Percentiles rank a stretch among this genome's conserved stretches.
phyloP scores from a whole-genome alignment of 2,329 filamentous ascomycete genomes.

The Claviceps paspali region DNA sequence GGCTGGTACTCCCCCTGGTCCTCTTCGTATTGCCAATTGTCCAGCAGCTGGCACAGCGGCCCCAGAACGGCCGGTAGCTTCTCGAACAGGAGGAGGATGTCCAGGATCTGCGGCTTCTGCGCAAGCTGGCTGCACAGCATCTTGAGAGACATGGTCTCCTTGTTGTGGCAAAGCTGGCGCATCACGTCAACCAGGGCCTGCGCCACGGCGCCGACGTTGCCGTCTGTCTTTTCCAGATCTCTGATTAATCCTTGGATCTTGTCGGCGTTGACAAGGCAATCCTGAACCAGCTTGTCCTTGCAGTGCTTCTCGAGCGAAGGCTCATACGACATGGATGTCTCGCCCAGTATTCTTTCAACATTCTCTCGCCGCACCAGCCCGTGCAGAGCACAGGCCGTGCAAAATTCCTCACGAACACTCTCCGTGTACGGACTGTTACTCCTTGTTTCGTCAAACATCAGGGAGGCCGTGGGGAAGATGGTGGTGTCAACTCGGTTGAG shows the following conservation, averaged over 20 bases:
- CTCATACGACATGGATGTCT: constrained; percentile 66
- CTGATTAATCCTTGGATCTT: constrained; percentile 61
- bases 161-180: constrained; percentile 51
- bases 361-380: constrained; percentile 64
- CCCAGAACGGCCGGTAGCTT: constrained; percentile 54
- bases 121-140: constrained; percentile 58
- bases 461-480: constrained; percentile 47
- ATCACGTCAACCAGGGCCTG: constrained; percentile 63
- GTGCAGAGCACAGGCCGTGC: constrained; percentile 82
- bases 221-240: constrained; percentile 79
- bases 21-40: constrained; percentile 69
- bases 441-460: constrained; percentile 45
- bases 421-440: constrained; percentile 42
- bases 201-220: constrained; percentile 76
- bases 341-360: constrained; percentile 67
- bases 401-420: constrained; percentile 54
- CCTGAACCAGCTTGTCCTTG: constrained; percentile 63
- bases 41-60: constrained; percentile 59
- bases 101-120: constrained; percentile 54
- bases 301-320: constrained; percentile 59
- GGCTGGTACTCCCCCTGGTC: constrained; percentile 75
- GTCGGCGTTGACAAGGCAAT: constrained; percentile 64
- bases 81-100: constrained; percentile 63
- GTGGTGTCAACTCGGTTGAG: constrained; percentile 70
- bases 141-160: constrained; percentile 70